Evolutionary conservation across 2,329 filamentous ascomycete genomes (phyloP), one percentile per base, ranked within the genome.

Genomic region (Aureobasidium sp.): DNA sequence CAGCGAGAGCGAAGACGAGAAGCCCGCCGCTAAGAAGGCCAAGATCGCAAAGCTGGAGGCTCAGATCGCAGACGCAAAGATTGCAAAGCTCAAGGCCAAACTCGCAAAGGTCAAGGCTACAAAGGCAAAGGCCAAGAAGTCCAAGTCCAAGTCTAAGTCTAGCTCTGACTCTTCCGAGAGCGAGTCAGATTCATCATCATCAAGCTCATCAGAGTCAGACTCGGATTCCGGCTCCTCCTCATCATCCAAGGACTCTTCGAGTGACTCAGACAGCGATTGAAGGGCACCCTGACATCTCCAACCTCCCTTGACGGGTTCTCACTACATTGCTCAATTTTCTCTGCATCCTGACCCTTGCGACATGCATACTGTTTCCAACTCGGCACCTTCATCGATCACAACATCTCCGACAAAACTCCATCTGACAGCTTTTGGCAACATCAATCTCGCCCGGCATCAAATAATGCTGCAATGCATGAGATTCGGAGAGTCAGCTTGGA

Each of bases 261-360:
- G 58, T 13, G 55, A 60, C 27, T 63, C 62, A 13, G 58, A 61
- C 21, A 57, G 57, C 34, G 54, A 59, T 39, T 59, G 32, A 44
- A 29, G 7, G 44, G 15, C n/a, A 21, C 21, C 21, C 21, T 21
- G 21, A 21, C 21, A 21, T 21, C 21, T 21, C 21, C 21, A 21
- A 21, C 21, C 21, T 21, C 21, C 21, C 21, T 21, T 21, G 21
- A 21, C 21, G 21, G 21, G 21, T 21, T 21, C 21, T 21, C 21
- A 21, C 21, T 21, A 21, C 21, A 21, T 21, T 21, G 21, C 21
- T 21, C 21, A 21, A 21, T 21, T 21, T 21, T 21, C 21, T 21
- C 21, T 21, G 21, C 21, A 21, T 21, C 21, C 21, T 21, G 21
- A 21, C 21, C 21, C 21, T 21, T 21, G 21, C 21, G 21, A 21